A percentile compares a stretch with the other conserved stretches of the same genome.
Evolutionary conservation across 208 protist genomes (phyloP).

Genomic region (Vickermania spadyakhi): DNA sequence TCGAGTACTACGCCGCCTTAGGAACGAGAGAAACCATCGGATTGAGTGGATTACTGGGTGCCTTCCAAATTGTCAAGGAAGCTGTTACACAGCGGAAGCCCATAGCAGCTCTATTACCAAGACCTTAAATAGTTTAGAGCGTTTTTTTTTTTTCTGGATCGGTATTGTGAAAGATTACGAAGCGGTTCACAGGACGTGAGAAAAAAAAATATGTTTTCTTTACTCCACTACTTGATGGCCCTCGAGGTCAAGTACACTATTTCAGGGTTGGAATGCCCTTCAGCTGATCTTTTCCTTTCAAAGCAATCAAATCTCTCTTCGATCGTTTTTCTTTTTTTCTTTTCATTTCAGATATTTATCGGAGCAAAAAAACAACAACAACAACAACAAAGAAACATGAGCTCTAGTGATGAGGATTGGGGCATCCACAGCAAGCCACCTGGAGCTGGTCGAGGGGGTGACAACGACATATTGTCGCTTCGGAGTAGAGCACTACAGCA

Average conservation of each 20-base stretch:
- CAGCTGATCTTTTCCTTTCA: no score
- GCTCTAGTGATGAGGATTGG: slow-evolving; percentile 48
- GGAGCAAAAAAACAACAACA: no score
- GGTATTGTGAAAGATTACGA: not conserved
- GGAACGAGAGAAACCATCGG: slow-evolving; percentile 47
- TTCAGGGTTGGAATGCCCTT: no score
- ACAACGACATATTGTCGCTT: slow-evolving; percentile 37
- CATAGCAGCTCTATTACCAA: slow-evolving; percentile 54
- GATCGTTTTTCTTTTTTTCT: no score
- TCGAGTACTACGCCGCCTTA: slow-evolving; percentile 76
- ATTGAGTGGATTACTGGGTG: slow-evolving; percentile 59
- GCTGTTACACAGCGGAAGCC: slow-evolving; percentile 59
- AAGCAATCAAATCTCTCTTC: no score
- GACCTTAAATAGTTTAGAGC: slow-evolving; percentile 3
- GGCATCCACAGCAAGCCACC: slow-evolving; percentile 8
- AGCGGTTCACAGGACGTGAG: no score
- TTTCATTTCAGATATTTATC: no score
- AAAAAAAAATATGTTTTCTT: no score
- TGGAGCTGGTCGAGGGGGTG: not conserved
- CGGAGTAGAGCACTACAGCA: slow-evolving; percentile 39
- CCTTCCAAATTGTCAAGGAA: slow-evolving; percentile 81
- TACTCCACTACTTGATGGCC: not conserved
- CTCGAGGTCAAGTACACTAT: no score
- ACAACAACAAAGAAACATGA: no score
- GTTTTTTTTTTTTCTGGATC: slow-evolving; percentile 4